These are phyloP conservation scores for Stylonectria norvegica DNA, from an alignment of 2,329 filamentous ascomycete genomes.

Conservation along the genomic window DNA sequence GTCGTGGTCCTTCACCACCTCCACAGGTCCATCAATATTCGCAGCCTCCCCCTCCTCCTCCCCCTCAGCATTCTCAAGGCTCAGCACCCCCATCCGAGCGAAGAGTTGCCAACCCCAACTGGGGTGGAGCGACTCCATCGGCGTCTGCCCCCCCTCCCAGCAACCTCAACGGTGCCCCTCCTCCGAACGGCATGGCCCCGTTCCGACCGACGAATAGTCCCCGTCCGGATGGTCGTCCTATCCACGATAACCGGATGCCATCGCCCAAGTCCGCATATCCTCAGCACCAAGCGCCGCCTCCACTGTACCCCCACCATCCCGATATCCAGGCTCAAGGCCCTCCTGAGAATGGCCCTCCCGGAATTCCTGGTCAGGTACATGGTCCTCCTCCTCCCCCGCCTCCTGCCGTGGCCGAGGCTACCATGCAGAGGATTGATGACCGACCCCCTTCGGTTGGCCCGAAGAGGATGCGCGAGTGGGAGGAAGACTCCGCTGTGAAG, in stretches of 20 bases:
- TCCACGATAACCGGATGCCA: conserved; percentile 81
- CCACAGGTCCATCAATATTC: conserved; percentile 47
- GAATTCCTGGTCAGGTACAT: conserved; percentile 33
- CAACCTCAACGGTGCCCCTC: conserved; percentile 34
- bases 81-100: conserved; percentile 48
- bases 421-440: conserved; percentile 59
- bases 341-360: conserved; percentile 52
- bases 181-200: conserved; percentile 58
- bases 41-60: conserved; percentile 51
- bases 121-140: conserved; percentile 51
- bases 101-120: conserved; percentile 59
- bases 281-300: conserved; percentile 60
- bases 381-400: conserved; percentile 51
- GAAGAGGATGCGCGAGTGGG: conserved; percentile 91
- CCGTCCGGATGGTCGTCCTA: conserved; percentile 75
- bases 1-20: conserved; percentile 54
- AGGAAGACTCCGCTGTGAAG: conserved; percentile 74
- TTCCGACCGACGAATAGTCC: conserved; percentile 74
- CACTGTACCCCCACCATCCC: conserved; percentile 66
- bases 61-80: conserved; percentile 42
- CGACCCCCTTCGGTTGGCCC: conserved; percentile 75
- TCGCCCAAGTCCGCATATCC: conserved; percentile 87
- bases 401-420: conserved; percentile 59
- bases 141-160: conserved; percentile 36
- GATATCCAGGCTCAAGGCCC: conserved; percentile 59